Evolutionary conservation across 1,139 yeast species (phyloP), one percentile per base, ranked within the genome.

Genomic region (Fermentozyma sake): DNA sequence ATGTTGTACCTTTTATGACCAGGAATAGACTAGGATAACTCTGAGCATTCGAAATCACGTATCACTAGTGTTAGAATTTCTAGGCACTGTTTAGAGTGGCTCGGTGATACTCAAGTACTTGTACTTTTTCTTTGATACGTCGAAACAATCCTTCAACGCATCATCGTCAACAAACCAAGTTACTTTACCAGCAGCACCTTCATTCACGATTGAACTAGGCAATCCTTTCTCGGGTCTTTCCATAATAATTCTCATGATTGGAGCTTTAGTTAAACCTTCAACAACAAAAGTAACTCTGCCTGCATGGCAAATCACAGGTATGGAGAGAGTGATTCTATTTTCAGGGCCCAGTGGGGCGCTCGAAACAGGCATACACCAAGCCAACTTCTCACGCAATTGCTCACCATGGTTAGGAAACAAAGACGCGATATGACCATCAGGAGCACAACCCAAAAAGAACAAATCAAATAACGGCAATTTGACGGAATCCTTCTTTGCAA

Each of bases 101-200:
- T 29, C 35, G 19, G 42, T 45, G 23, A 61, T 58, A 18, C 69
- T 58, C 39, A 68, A 56, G 38, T 64, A 74, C 57, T 81, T 82
- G 58, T 82, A 82, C 56, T 79, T 78, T 58, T 79, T 81, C 63
- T 80, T 81, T 14, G 85, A 79, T 29, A 81, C 73, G 37, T 67
- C 73, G 50, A 76, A 77, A 35, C 83, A 81, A 45, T 89, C 96
- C 34, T 79, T 77, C 44, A 91, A 72, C 6, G 98, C 97, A 44
- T 84, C 96, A 48, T 86, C 86, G 57, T 91, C 98, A 24, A 91
- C 97, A 64, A 91, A 91, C 98, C 98, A 91, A 11, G 91, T 76
- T 7, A 91, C 96, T 59, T 83, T 83, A 17, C 97, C 97, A 2
- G 95, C 96, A 14, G 96, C 96, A 18, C 87, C 86, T 57, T 87